Base-by-base conservation (phyloP, 768 basidiomycete genomes). In the Dioszegia crocea region DNA sequence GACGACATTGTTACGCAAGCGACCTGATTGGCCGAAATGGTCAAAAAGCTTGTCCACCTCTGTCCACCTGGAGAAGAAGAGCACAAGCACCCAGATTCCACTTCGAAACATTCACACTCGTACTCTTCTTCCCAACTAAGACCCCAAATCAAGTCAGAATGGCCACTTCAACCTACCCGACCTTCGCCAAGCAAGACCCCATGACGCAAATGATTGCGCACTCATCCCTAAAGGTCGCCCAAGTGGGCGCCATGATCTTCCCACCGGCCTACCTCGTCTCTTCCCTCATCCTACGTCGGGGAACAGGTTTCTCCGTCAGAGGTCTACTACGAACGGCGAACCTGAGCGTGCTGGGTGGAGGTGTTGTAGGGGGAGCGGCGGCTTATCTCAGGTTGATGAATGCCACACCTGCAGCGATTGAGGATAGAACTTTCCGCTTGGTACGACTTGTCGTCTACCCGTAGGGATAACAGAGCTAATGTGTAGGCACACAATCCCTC, bases 231-330 rank as follows among this genome's bases (percentile, higher is more conserved):
- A 68, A 72, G 44, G 61, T 61, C 17, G 76, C 72, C 29, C 74
- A 77, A 62, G 57, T 67, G 24, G 36, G 61, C 12, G 57, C 66
- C 1, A 67, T 73, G 60, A 55, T 70, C 30, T 55, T 61, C 19
- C 70, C 74, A 6, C 74, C 76, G 4, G 43, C 68, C 31, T 74
- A 71, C 64, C 39, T 75, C 53, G 36, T 67, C 17, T n/a, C 68
- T 10, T 58, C 60, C 0, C 45, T 71, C 10, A 40, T 73, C 36
- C 56, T 61, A 2, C 49, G 66, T 17, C 24, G 63, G 4, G 47
- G 53, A 3, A 24, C 38, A 14, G 66, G 66, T 12, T 68, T 75
- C 52, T 68, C 70, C 12, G 41, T 75, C 23, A 43, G 61, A n/a
- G 39, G 68, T 9, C 50, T 69, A 38, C 62, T 75, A 61, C 38